Evolutionary conservation across 345 rosid species (phyloP).

Genomic region (Acer yangbiense): DNA sequence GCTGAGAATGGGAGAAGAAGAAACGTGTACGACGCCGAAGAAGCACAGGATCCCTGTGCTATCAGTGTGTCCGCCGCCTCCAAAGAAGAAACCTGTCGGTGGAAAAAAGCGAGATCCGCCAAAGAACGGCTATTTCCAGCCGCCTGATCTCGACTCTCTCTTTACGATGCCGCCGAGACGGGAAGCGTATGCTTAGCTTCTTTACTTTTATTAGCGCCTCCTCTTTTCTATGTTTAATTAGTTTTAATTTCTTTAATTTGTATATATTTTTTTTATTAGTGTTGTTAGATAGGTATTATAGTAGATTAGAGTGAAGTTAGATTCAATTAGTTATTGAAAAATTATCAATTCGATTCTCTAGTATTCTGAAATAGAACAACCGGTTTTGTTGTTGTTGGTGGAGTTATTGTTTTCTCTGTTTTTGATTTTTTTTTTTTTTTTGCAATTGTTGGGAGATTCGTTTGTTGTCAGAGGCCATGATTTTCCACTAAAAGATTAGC

Average conservation of each 20-base stretch:
- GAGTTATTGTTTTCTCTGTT: background rate
- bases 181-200: constrained; percentile 39
- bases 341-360: constrained; percentile 10
- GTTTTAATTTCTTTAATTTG: background rate
- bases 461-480: constrained; percentile 15
- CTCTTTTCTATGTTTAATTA: background rate
- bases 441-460: background rate
- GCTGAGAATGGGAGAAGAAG: constrained; percentile 41
- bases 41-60: constrained; percentile 48
- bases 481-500: constrained; percentile 19
- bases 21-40: constrained; percentile 66
- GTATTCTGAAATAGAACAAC: background rate
- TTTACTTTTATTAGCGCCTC: too few relatives aligned
- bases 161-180: constrained; percentile 40
- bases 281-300: background rate
- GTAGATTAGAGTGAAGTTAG: background rate
- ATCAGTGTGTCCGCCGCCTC: constrained; percentile 62
- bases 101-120: constrained; percentile 54
- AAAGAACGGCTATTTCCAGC: constrained; percentile 61
- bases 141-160: constrained; percentile 70
- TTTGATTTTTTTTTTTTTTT: too few relatives aligned
- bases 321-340: constrained; percentile 6
- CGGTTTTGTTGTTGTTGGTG: background rate
- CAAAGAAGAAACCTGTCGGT: constrained; percentile 44
- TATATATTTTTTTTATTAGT: background rate